These are phyloP conservation scores for Amanita phalloides DNA, from an alignment of 768 basidiomycete species.

Conservation along the genomic window DNA sequence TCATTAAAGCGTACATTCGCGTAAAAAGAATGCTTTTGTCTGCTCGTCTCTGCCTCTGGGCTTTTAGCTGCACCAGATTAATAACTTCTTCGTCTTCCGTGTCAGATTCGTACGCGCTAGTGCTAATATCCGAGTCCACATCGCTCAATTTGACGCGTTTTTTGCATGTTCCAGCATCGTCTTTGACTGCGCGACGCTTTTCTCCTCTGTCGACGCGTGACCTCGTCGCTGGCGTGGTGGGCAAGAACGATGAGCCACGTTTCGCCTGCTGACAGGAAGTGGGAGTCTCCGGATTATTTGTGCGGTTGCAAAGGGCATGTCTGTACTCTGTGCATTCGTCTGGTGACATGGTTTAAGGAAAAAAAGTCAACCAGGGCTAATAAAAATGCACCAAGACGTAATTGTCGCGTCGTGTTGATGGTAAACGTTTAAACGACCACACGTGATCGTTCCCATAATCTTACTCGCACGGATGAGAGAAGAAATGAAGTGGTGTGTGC, in stretches of 20 bases:
- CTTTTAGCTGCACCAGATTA: neutral
- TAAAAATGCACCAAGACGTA: neutral
- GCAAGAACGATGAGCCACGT: neutral
- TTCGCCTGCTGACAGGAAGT: neutral
- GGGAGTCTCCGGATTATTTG: slow-evolving; percentile 5
- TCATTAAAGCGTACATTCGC: neutral
- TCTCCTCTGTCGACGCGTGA: slow-evolving; percentile 1
- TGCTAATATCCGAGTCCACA: neutral
- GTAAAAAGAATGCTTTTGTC: neutral
- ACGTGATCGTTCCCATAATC: neutral
- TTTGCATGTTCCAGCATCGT: neutral
- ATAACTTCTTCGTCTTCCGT: neutral
- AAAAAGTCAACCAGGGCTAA: no score
- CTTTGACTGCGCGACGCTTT: slow-evolving; percentile 1
- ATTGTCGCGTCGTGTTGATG: neutral
- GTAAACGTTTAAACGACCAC: neutral
- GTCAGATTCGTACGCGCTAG: slow-evolving; percentile 2
- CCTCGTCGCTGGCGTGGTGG: slow-evolving; percentile 1
- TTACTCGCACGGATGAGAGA: no score
- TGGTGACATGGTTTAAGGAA: no score
- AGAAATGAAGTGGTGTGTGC: no score
- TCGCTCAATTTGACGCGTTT: slow-evolving; percentile 1
- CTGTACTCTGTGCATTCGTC: no score
- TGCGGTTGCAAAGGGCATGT: neutral
- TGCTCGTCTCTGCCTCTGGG: neutral